Percentiles rank a stretch among this genome's conserved stretches.
Evolutionary conservation across 768 basidiomycete species (phyloP).

Genomic region (Saitozyma sp.): DNA sequence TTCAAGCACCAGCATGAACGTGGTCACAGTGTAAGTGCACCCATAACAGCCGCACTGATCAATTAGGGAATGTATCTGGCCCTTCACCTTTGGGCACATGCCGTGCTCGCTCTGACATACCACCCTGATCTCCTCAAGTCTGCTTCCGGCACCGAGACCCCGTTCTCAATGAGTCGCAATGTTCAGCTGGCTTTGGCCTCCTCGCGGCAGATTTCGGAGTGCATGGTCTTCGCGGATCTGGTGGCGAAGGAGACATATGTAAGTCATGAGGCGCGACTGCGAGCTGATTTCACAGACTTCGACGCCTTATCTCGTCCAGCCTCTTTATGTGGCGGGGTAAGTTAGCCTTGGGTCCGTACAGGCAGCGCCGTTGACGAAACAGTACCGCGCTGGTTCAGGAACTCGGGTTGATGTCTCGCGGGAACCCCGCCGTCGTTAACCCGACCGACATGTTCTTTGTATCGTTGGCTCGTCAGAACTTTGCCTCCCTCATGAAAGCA

Average conservation of each 20-base stretch:
- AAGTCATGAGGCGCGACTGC: not conserved
- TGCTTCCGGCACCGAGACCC: constrained; percentile 48
- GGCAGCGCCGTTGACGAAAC: not conserved
- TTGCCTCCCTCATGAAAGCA: constrained; percentile 36
- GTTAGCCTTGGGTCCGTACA: constrained; percentile 3
- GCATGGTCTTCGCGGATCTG: constrained; percentile 49
- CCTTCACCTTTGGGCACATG: constrained; percentile 43
- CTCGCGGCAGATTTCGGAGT: constrained; percentile 49
- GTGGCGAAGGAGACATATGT: constrained; percentile 30
- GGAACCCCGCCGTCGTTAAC: constrained; percentile 3
- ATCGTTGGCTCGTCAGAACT: constrained; percentile 41
- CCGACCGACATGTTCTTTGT: constrained; percentile 37
- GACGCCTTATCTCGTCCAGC: constrained; percentile 39
- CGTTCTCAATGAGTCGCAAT: constrained; percentile 44
- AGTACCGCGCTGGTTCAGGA: constrained; percentile 46
- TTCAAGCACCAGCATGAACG: constrained; percentile 44
- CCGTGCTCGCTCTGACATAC: constrained; percentile 47
- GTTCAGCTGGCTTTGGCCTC: constrained; percentile 41
- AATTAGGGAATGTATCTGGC: constrained; percentile 32
- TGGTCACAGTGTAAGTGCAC: constrained; percentile 35
- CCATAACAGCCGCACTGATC: not conserved
- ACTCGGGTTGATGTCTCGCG: constrained; percentile 19
- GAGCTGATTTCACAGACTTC: constrained; percentile 15
- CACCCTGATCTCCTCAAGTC: constrained; percentile 48
- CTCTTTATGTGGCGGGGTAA: constrained; percentile 42